Conservation (phyloP, 2,329 filamentous ascomycete genomes). For the Septoria petroselini region DNA sequence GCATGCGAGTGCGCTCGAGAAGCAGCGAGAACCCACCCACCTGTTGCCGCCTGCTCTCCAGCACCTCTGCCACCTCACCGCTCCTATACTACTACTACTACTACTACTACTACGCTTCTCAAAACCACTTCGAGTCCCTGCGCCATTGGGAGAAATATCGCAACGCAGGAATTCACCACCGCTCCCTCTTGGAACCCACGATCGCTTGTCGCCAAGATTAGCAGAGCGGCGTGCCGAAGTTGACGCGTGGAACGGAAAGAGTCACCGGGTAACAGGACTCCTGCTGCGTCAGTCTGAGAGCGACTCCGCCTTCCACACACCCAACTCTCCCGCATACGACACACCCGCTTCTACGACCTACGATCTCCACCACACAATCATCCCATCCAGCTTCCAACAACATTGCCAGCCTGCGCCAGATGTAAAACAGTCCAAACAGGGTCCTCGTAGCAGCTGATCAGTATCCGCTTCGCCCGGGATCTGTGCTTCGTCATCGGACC, state of each 20-base stretch:
- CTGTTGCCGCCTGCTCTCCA: background rate
- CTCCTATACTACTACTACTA: background rate
- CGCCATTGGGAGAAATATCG: background rate
- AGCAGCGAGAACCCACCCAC: background rate
- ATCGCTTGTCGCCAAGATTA: background rate
- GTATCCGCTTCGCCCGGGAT: slow-evolving; percentile 21
- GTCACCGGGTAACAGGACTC: background rate
- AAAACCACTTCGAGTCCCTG: background rate
- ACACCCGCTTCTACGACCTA: background rate
- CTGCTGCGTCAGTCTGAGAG: background rate
- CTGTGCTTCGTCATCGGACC: slow-evolving; percentile 20
- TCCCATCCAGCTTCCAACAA: background rate
- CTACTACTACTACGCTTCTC: background rate
- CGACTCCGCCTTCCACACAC: slow-evolving; percentile 10
- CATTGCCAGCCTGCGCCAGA: slow-evolving; percentile 9
- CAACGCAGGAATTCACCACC: background rate
- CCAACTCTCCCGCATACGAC: slow-evolving; percentile 2
- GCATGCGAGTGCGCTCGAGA: background rate
- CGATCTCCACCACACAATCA: too few relatives aligned
- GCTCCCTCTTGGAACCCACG: slow-evolving; percentile 7
- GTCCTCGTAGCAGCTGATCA: slow-evolving; percentile 21
- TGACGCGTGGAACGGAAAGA: background rate
- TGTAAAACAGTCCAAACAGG: slow-evolving; percentile 24
- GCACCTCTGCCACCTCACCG: background rate
- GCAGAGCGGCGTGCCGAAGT: background rate